These are phyloP conservation scores for Tuber microsphaerosporum DNA, from an alignment of 495 filamentous ascomycete genomes.

Conservation along the genomic window DNA sequence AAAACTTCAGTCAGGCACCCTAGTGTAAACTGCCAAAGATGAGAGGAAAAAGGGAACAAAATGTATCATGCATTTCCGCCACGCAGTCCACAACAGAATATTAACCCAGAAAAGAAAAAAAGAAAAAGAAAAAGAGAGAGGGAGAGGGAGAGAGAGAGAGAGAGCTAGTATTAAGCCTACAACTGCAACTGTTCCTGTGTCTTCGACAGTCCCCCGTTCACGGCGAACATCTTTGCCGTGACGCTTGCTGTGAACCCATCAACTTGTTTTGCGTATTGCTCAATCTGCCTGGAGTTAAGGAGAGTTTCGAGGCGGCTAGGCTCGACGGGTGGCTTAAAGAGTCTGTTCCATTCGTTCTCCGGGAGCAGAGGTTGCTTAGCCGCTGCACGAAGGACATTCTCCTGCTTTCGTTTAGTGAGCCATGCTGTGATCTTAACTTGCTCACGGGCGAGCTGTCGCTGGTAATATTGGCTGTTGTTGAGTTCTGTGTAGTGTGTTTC, in stretches of 20 bases:
- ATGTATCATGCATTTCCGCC: background rate
- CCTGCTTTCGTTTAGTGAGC: constrained; percentile 90
- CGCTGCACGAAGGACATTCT: constrained; percentile 74
- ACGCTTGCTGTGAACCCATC: constrained; percentile 91
- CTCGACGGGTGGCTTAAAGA: constrained; percentile 95
- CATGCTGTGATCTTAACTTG: constrained; percentile 92
- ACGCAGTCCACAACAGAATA: background rate
- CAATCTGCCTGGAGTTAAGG: constrained; percentile 88
- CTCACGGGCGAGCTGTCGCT: constrained; percentile 87
- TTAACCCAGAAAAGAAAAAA: background rate
- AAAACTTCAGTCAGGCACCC: background rate
- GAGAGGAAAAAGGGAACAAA: background rate
- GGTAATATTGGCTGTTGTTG: constrained; percentile 99
- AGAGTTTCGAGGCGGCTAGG: constrained; percentile 85
- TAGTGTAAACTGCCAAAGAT: background rate
- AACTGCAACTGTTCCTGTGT: constrained; percentile 6
- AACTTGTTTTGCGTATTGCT: constrained; percentile 95
- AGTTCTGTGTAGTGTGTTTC: constrained; percentile 96
- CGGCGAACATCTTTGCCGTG: constrained; percentile 96
- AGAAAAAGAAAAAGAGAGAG: background rate
- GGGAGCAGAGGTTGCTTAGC: constrained; percentile 84
- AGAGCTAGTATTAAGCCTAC: background rate
- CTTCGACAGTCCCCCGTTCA: constrained; percentile 56
- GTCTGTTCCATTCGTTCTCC: constrained; percentile 94
- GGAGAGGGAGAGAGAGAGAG: background rate